Conservation (phyloP, 2,329 filamentous ascomycete genomes). For the Lithohypha guttulata region DNA sequence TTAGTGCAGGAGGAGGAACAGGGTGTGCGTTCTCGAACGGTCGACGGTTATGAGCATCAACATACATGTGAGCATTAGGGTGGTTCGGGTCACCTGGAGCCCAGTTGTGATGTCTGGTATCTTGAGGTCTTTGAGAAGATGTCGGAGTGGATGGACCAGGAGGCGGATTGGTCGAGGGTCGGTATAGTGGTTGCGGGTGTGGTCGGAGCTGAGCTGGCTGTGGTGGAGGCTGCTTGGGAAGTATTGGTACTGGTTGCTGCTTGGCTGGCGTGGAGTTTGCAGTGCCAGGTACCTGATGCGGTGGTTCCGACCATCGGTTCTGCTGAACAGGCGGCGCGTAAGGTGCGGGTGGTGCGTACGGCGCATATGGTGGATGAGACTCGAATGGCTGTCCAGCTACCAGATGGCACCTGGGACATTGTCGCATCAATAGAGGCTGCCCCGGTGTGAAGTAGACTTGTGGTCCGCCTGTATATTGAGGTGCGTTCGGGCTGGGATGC, state of each 20-base stretch:
- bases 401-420: constrained; percentile 2
- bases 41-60: neutral
- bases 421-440: neutral
- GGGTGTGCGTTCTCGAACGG: neutral
- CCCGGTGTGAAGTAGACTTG: neutral
- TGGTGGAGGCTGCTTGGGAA: neutral
- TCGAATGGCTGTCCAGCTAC: constrained; percentile 2
- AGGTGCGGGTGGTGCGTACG: neutral
- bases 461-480: too few relatives aligned
- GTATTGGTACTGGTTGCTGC: neutral
- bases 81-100: neutral
- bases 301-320: too few relatives aligned
- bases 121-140: too few relatives aligned
- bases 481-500: too few relatives aligned
- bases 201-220: neutral
- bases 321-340: neutral
- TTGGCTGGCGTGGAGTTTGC: too few relatives aligned
- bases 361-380: neutral
- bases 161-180: too few relatives aligned
- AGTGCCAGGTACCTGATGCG: too few relatives aligned
- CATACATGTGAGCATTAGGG: neutral
- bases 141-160: too few relatives aligned
- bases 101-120: too few relatives aligned
- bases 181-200: neutral
- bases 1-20: neutral